Base-by-base conservation (phyloP, 139 green algal genomes). In the Medakamo hakoo region DNA sequence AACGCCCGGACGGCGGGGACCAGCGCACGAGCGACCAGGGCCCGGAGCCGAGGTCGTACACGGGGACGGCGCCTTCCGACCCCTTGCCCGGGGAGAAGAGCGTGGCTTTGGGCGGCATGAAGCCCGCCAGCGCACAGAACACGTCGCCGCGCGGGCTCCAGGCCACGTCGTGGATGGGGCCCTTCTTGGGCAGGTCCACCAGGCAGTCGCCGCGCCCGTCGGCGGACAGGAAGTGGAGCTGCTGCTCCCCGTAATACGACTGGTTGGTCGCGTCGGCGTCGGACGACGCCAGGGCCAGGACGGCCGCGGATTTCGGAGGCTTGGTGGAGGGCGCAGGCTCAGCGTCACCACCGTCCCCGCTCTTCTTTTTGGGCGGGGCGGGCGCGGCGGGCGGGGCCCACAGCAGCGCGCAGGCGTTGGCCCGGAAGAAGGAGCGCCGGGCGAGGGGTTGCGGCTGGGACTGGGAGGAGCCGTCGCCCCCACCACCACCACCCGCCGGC, bases 181-280 rank as follows among this genome's bases (percentile, higher is more conserved):
- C 92, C 27, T 97, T 88, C 77, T 84, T 63, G 30, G 76, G 71
- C 57, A 91, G 72, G 4, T 68, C 71, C 29, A 96, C 85, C 5
- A 73, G 73, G 61, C 71, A 80, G 49, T 93, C 84, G 31, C 78
- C 68, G 40, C 23, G 68, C 25, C 77, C 85, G 55, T 89, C 79
- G 19, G 68, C 68, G 2, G 75, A 49, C 57, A 97, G 66, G 68
- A 82, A 98, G 78, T 96, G 87, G 59, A 98, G 80, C 70, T 88
- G 84, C 64, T 88, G 81, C 73, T 96, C 87, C 60, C 84, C 84
- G 62, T 90, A 92, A 65, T 92, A 92, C 57, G 66, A 85, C 66
- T 91, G 76, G 67, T 96, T 96, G 65, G 88, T 95, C 27, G 81
- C 86, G 63, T 98, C 92, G 23, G 90, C 84, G 60, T 98, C 92